Conservation (phyloP, 1,284 basidiomycete species). For the Ganoderma multipileum region DNA sequence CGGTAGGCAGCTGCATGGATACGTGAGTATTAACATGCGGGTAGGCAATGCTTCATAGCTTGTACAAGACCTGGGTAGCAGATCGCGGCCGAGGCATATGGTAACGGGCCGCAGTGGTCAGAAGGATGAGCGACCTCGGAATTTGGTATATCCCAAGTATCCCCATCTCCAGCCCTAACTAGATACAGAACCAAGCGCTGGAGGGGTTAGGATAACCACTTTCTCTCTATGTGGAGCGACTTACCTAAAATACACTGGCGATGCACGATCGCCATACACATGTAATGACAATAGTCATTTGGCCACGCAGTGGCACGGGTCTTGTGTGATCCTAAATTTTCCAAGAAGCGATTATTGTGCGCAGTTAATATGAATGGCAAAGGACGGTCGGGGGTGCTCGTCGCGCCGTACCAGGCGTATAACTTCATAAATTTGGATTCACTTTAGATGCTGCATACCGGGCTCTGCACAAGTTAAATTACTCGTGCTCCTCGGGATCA, state of each 20-base stretch:
- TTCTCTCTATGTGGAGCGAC: neutral
- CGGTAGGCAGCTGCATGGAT: too few species aligned
- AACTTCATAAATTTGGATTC: too few species aligned
- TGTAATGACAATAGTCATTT: neutral
- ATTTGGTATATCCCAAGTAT: neutral
- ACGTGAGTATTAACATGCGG: too few species aligned
- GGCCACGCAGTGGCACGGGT: neutral
- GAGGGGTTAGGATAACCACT: neutral
- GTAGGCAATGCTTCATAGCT: too few species aligned
- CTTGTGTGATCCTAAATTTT: neutral
- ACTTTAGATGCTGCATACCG: too few species aligned
- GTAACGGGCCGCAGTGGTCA: neutral
- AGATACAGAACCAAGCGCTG: neutral
- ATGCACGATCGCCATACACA: neutral
- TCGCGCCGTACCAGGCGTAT: neutral
- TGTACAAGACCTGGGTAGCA: too few species aligned
- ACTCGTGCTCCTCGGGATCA: neutral
- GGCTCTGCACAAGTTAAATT: neutral
- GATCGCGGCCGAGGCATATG: neutral
- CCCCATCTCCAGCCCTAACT: neutral
- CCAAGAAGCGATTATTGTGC: neutral
- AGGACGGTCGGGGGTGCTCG: neutral
- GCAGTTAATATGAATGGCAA: neutral
- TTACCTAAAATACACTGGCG: neutral
- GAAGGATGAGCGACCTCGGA: neutral